These are phyloP conservation scores for Juglanconis sp. DNA, from an alignment of 2,329 filamentous ascomycete species.

Conservation along the genomic window DNA sequence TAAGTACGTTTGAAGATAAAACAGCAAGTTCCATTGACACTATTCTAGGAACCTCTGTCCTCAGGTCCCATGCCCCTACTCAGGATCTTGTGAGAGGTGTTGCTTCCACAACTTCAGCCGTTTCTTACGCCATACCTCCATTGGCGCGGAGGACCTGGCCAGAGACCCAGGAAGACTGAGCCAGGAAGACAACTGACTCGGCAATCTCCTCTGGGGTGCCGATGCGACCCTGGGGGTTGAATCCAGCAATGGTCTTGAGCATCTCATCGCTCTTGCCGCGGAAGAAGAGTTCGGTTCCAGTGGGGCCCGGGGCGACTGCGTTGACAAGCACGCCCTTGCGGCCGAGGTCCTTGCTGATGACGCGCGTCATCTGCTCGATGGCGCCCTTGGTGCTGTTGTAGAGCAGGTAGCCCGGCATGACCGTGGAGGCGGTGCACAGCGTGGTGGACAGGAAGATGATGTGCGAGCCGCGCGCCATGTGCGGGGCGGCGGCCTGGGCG, in stretches of 20 bases:
- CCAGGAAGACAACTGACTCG: constrained; percentile 38
- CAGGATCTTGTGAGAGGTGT: too few species aligned
- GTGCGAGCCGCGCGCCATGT: constrained; percentile 44
- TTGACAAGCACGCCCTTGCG: constrained; percentile 38
- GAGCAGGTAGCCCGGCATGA: constrained; percentile 45
- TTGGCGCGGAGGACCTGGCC: constrained; percentile 46
- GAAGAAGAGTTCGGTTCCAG: constrained; percentile 53
- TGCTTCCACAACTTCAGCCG: too few species aligned
- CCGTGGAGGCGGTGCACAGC: constrained; percentile 42
- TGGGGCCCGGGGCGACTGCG: constrained; percentile 32
- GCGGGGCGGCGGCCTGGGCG: constrained; percentile 45
- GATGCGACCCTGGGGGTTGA: constrained; percentile 42
- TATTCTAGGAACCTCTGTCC: too few species aligned
- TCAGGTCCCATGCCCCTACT: too few species aligned
- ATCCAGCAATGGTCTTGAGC: constrained; percentile 36
- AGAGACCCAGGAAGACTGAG: constrained; percentile 39
- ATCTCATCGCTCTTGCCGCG: constrained; percentile 45
- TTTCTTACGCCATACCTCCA: constrained; percentile 28
- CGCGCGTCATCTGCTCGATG: constrained; percentile 55
- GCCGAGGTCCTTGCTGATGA: constrained; percentile 54
- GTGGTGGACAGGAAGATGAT: constrained; percentile 42
- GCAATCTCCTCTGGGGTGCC: constrained; percentile 51
- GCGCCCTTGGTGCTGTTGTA: constrained; percentile 57
- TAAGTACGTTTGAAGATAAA: too few species aligned
- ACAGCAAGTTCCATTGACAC: too few species aligned